Evolutionary conservation across 1,284 basidiomycete species (phyloP).

Genomic region (Ustilago esculenta): DNA sequence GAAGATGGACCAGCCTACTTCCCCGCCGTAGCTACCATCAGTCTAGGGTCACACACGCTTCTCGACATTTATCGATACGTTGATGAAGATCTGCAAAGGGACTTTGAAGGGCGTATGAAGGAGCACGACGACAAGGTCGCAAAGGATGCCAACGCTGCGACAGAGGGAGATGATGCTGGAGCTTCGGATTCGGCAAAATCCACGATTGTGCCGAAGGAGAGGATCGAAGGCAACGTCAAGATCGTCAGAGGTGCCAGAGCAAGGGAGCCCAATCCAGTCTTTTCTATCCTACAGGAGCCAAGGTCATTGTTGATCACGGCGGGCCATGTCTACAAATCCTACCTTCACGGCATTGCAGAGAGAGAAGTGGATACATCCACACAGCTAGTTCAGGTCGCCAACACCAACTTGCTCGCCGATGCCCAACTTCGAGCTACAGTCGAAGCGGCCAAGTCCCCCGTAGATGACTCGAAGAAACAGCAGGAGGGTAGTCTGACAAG

Average conservation of each 20-base stretch:
- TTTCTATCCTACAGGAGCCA: conserved; percentile 63
- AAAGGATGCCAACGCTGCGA: not conserved
- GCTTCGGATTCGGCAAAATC: conserved; percentile 4
- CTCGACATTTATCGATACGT: conserved; percentile 84
- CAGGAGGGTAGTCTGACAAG: conserved; percentile 70
- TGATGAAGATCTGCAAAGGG: conserved; percentile 38
- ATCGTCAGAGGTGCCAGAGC: conserved; percentile 49
- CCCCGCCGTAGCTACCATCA: conserved; percentile 87
- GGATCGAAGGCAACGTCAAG: conserved; percentile 43
- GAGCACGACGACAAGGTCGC: conserved; percentile 22
- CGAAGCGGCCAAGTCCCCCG: conserved; percentile 10
- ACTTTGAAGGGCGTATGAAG: conserved; percentile 36
- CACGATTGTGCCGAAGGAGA: conserved; percentile 36
- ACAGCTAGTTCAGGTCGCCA: conserved; percentile 46
- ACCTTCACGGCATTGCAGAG: conserved; percentile 69
- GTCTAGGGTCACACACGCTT: conserved; percentile 82
- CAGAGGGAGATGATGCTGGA: not conserved
- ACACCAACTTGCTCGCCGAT: conserved; percentile 35
- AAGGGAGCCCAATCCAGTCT: conserved; percentile 53
- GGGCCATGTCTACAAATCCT: conserved; percentile 57
- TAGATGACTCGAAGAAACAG: conserved; percentile 68
- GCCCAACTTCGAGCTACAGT: conserved; percentile 16
- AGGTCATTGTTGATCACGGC: conserved; percentile 61
- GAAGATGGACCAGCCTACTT: conserved; percentile 90
- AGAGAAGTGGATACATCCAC: conserved; percentile 63